These are phyloP conservation scores for Curvularia sp. DNA, from an alignment of 2,329 filamentous ascomycete genomes.

Conservation along the genomic window DNA sequence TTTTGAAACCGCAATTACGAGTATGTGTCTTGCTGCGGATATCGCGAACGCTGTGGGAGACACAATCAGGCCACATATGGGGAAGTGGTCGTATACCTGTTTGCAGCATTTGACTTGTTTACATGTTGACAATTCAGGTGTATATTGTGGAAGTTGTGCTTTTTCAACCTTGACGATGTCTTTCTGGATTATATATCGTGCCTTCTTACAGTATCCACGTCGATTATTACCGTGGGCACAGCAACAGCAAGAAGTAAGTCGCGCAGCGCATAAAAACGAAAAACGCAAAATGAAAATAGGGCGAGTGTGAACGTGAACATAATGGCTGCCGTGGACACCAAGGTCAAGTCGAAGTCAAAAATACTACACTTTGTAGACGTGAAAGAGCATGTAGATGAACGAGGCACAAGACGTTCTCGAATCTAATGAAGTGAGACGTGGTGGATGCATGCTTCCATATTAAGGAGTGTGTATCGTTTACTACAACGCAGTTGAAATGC, in stretches of 20 bases:
- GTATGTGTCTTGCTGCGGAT: background rate
- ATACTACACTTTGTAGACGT: background rate
- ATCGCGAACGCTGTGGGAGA: background rate
- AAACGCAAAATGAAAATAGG: background rate
- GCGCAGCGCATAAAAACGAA: background rate
- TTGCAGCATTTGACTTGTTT: background rate
- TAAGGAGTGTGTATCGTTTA: background rate
- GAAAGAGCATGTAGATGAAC: background rate
- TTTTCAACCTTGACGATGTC: background rate
- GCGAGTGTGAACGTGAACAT: background rate
- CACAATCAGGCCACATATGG: background rate
- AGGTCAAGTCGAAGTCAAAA: background rate
- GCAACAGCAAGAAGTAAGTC: background rate
- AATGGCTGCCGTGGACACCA: background rate
- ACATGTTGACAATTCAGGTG: background rate
- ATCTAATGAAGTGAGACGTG: background rate
- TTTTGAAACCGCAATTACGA: background rate
- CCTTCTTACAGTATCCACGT: background rate
- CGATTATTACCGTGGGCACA: background rate
- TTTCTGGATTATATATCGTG: background rate
- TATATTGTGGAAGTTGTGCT: background rate
- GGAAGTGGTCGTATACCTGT: background rate
- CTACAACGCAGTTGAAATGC: background rate
- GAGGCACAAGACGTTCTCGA: background rate
- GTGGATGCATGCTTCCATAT: background rate